Percentiles rank a stretch among this genome's conserved stretches.
These are phyloP conservation scores for Chaetomium tenue DNA, from an alignment of 495 filamentous ascomycete species.

Conservation along the genomic window DNA sequence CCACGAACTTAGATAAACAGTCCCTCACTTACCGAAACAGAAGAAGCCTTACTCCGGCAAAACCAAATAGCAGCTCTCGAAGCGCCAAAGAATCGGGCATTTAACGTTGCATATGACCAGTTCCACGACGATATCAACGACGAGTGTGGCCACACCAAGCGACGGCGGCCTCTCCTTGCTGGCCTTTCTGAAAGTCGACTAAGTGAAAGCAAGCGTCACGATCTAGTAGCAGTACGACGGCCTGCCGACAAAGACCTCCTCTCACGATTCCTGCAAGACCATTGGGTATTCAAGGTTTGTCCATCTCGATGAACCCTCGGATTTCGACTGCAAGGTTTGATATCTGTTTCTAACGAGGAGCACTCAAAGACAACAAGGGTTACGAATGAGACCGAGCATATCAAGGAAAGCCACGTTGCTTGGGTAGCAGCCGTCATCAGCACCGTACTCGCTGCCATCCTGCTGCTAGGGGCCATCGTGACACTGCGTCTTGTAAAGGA, in stretches of 20 bases:
- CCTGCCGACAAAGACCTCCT: neutral
- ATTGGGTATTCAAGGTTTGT: conserved; percentile 3
- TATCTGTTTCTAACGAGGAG: neutral
- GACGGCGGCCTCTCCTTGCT: neutral
- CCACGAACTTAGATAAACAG: neutral
- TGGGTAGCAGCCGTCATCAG: neutral
- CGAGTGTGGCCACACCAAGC: conserved; percentile 1
- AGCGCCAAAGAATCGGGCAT: neutral
- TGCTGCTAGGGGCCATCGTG: conserved; percentile 6
- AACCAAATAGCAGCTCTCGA: conserved; percentile 2
- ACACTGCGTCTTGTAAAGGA: neutral
- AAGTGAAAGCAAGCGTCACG: neutral
- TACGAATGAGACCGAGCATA: neutral
- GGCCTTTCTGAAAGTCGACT: neutral
- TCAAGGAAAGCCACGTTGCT: conserved; percentile 1
- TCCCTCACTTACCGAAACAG: neutral
- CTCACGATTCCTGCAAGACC: neutral
- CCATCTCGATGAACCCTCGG: neutral
- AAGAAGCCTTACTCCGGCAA: neutral
- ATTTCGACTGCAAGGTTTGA: neutral
- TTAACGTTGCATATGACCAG: neutral
- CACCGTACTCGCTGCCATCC: neutral
- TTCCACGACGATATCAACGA: neutral
- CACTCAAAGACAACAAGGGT: conserved; percentile 1
- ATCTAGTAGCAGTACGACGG: neutral